A percentile compares a stretch with the other conserved stretches of the same genome.
These are phyloP conservation scores for Backusella luteola DNA, from an alignment of 192 early-diverging fungal genomes.

Conservation along the genomic window DNA sequence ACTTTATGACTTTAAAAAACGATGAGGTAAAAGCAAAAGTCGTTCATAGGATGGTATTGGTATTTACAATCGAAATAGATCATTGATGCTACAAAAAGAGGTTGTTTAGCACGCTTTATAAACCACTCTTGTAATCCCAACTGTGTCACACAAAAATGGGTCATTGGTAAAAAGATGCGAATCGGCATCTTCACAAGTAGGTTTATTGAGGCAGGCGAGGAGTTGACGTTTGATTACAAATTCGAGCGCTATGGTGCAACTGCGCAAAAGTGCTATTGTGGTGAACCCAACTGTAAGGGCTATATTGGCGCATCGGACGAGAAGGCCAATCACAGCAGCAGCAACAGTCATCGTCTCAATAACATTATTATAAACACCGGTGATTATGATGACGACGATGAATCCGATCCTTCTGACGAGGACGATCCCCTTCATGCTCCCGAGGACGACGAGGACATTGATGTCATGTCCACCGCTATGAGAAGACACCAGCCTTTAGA, in stretches of 20 bases:
- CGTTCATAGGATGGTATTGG: background rate
- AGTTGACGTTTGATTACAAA: conserved; percentile 98
- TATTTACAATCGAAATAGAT: conserved; percentile 48
- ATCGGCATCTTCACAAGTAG: conserved; percentile 92
- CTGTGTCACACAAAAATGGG: conserved; percentile 94
- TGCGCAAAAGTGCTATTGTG: conserved; percentile 93
- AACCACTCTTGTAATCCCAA: conserved; percentile 98
- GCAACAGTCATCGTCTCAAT: conserved; percentile 46
- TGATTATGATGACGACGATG: conserved; percentile 26
- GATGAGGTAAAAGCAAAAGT: conserved; percentile 61
- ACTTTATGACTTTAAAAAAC: conserved; percentile 93
- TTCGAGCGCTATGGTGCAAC: conserved; percentile 90
- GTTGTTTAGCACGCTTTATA: conserved; percentile 93
- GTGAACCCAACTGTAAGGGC: conserved; percentile 82
- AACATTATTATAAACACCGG: background rate
- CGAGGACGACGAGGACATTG: conserved; percentile 33
- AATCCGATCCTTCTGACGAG: background rate
- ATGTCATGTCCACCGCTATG: conserved; percentile 22
- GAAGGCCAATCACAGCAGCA: conserved; percentile 50
- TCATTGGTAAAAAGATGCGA: conserved; percentile 84
- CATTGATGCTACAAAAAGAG: conserved; percentile 92
- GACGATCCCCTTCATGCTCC: background rate
- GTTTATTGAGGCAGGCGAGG: conserved; percentile 74
- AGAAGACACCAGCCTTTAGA: conserved; percentile 47
- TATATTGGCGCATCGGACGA: conserved; percentile 84